Base-by-base conservation (phyloP, 192 early-diverging fungal genomes). In the Cetraspora pellucida region DNA sequence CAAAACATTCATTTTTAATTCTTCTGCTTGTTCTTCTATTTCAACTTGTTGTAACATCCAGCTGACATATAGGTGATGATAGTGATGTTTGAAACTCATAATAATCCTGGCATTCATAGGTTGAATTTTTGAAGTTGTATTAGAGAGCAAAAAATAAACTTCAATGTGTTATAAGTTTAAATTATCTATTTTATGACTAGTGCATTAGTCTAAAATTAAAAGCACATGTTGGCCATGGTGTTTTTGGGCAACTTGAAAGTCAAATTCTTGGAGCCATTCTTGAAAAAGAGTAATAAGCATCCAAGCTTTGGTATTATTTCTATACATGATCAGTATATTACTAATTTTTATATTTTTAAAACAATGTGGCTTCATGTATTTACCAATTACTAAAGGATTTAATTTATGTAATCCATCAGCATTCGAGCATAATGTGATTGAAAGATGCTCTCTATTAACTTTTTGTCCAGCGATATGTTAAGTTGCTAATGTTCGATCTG, bases 321-420 rank as follows among this genome's bases (percentile, higher is more conserved):
- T 30, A 31, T 77, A 77, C 10, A 21, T 77, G 1, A 77, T 23
- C 57, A 1, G 19, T 44, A 76, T 28, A 19, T 52, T 76, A 27
- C 47, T 45, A 30, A 77, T 49, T 21, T 77, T 61, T 10, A 77
- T 50, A 50, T 66, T 63, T 11, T 77, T 77, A 47, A 77, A 77
- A 25, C 45, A 59, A 19, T 27, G 3, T 52, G 67, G 66, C 5
- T 77, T 77, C 49, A 21, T 19, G 69, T 55, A 77, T 30, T 77
- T 77, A 11, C 66, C 64, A 55, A 77, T 77, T 30, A 77, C 58
- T 37, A 77, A 67, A 19, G 50, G 45, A 28, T 66, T 28, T 47
- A 76, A 17, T 52, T 76, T 66, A 37, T 76, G 52, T 54, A 16
- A 76, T 13, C 61, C 17, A 66, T 76, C 45, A 19, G 44, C 7